Base-by-base conservation (phyloP, 495 filamentous ascomycete genomes). In the Aspergillus leporis region DNA sequence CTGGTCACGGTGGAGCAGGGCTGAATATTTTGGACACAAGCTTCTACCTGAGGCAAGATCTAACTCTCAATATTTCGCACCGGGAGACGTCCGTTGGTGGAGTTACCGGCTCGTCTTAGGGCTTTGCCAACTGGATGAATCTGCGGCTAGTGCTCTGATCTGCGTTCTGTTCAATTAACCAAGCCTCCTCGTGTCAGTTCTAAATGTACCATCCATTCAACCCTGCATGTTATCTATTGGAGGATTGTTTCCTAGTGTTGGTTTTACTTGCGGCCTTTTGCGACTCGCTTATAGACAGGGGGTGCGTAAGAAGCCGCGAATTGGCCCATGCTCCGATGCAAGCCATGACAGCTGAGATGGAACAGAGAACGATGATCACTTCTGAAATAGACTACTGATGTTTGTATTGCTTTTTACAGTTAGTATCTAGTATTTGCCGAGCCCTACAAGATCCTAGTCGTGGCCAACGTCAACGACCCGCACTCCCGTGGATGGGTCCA, bases 381-480 rank as follows among this genome's bases (percentile, higher is more conserved):
- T n/a, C n/a, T n/a, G n/a, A n/a, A n/a, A n/a, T n/a, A n/a, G n/a
- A n/a, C n/a, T n/a, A n/a, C n/a, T n/a, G n/a, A n/a, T n/a, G n/a
- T n/a, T n/a, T n/a, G n/a, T n/a, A n/a, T n/a, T n/a, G n/a, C n/a
- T n/a, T n/a, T n/a, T n/a, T n/a, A n/a, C n/a, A n/a, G n/a, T n/a
- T n/a, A n/a, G 10, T 36, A 36, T 3, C 10, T 5, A 32, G 31
- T 10, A 32, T 5, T 32, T 32, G 10, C 31, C 31, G 5, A 32
- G n/a, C n/a, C n/a, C n/a, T n/a, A n/a, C n/a, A 32, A 43, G 38
- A 43, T 43, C 38, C 38, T 43, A 43, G 38, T 43, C n/a, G 16
- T 45, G 16, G 10, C 34, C 14, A 45, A 45, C 41, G 41, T 45
- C 41, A 45, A 45, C n/a, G 41, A 45, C 41, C 5, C 41, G 41